A percentile compares a stretch with the other conserved stretches of the same genome.
Evolutionary conservation across 306 rosid genomes (phyloP).

Genomic region (Malus sieversii): DNA sequence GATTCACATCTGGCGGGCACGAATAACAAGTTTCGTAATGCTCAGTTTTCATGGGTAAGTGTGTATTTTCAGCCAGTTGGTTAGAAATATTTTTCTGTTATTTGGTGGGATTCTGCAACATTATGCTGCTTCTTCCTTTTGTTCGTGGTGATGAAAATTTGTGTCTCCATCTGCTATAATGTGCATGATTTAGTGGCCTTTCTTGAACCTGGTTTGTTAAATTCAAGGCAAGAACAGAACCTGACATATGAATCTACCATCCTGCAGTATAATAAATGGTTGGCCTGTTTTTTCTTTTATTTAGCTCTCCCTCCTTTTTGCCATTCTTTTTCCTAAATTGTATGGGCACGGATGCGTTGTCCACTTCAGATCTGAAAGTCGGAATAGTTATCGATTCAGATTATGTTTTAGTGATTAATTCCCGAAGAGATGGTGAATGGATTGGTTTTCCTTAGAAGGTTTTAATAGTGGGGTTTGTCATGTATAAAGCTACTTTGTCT

Average conservation of each 20-base stretch:
- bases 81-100: not conserved
- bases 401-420: not conserved
- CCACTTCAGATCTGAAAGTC: not conserved
- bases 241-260: not conserved
- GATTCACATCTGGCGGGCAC: conserved; percentile 90
- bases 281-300: not conserved
- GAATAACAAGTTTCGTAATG: conserved; percentile 75
- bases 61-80: not conserved
- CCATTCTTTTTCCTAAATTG: not conserved
- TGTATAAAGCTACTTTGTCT: not conserved
- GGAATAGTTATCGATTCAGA: not conserved
- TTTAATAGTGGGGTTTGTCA: not conserved
- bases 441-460: not conserved
- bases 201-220: not conserved
- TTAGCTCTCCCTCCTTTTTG: not conserved
- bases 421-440: not conserved
- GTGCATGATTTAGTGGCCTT: not conserved
- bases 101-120: not conserved
- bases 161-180: not conserved
- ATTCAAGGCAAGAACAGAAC: not conserved
- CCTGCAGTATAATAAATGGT: not conserved
- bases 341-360: not conserved
- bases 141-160: not conserved
- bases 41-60: conserved; percentile 97
- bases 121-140: not conserved